Base-by-base conservation (phyloP, 768 basidiomycete genomes). In the Nevesoporus exiguus region DNA sequence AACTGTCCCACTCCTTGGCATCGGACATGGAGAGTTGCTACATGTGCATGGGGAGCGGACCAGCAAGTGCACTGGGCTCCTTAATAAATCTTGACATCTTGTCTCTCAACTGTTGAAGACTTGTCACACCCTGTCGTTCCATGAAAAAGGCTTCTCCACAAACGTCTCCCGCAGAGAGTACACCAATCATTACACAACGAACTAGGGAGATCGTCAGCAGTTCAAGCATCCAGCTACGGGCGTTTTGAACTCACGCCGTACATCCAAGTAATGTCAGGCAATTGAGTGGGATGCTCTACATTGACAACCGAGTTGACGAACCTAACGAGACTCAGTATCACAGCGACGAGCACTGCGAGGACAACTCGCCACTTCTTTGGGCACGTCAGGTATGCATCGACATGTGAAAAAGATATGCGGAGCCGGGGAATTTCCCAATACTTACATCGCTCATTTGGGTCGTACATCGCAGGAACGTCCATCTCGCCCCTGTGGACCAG, bases 391-490 rank as follows among this genome's bases (percentile, higher is more conserved):
- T 53, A 27, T 36, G 36, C 7, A 29, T 36, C 34, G 19, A 25
- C 41, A 11, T 22, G 15, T 11, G 46, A 51, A 46, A 34, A 49
- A n/a, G n/a, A n/a, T n/a, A 48, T 7, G 17, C 10, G 29, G 19
- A 24, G 64, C 59, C 64, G 64, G 89, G 89, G 48, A 87, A 77
- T 48, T 92, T 92, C 39, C 76, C 76, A 62, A 75, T 93, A 94
- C n/a, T 79, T 73, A 68, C 94, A 94, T 51, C 88, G 77, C 1
- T 90, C 90, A 37, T 83, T 73, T 9, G 88, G 90, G 59, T 82
- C 78, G 64, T 94, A 96, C 80, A 95, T 86, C 3, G 88, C 83
- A 3, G 89, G 88, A 1, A 94, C 88, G 59, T 93, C 88, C 34
- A 93, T 82, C 40, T 80, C 81, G 33, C 84, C 73, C 54, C 69